A percentile compares a stretch with the other conserved stretches of the same genome.
phyloP scores from a whole-genome alignment of 139 green algal species.

The Edaphochlamys debaryana region DNA sequence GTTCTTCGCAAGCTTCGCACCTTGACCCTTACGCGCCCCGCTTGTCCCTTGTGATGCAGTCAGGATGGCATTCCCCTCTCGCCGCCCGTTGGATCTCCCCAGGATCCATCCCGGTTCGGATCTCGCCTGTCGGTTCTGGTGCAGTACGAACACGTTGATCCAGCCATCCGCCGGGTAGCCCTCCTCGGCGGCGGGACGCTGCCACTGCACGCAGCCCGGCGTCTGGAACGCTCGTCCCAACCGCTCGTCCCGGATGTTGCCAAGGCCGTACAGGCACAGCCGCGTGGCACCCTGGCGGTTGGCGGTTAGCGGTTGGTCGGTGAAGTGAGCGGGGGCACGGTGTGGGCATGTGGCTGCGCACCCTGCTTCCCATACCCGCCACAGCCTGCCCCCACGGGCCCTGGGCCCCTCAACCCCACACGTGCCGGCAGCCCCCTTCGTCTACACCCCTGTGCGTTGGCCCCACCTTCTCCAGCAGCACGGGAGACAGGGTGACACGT shows the following conservation, averaged over 20 bases:
- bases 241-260: constrained; percentile 95
- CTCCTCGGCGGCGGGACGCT: constrained; percentile 31
- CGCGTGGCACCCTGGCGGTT: constrained; percentile 80
- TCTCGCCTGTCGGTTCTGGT: constrained; percentile 76
- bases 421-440: no score
- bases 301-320: no score
- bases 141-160: constrained; percentile 96
- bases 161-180: constrained; percentile 65
- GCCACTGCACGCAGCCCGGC: constrained; percentile 67
- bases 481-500: constrained; percentile 45
- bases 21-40: no score
- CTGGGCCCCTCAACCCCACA: no score
- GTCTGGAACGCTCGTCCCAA: constrained; percentile 90
- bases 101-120: no score
- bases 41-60: not conserved
- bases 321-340: not conserved
- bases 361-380: no score
- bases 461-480: constrained; percentile 85
- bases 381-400: no score
- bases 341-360: no score
- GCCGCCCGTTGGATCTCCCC: no score
- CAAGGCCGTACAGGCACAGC: constrained; percentile 96
- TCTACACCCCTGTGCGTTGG: no score
- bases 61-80: no score
- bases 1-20: no score